These are phyloP conservation scores for Diaporthe citri DNA, from an alignment of 2,329 filamentous ascomycete genomes.

Conservation along the genomic window DNA sequence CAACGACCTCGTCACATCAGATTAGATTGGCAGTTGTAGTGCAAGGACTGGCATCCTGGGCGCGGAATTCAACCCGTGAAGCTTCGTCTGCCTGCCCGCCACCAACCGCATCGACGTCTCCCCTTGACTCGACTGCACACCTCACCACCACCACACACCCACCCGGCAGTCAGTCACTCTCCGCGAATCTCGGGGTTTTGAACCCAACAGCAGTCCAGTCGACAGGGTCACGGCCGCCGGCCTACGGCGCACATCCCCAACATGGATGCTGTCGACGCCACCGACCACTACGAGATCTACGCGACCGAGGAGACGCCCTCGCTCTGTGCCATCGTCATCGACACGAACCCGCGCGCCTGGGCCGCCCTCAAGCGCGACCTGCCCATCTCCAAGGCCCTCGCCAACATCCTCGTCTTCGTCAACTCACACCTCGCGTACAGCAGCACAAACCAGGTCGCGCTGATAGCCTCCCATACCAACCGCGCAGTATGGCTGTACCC, in stretches of 20 bases:
- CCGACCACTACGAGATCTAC: slow-evolving; percentile 70
- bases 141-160: background rate
- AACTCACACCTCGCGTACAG: slow-evolving; percentile 96
- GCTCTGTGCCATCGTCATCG: slow-evolving; percentile 89
- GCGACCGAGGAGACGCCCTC: slow-evolving; percentile 75
- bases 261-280: slow-evolving; percentile 70
- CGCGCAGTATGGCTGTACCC: slow-evolving; percentile 93
- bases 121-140: background rate
- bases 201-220: background rate
- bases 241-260: slow-evolving; percentile 43
- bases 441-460: slow-evolving; percentile 91
- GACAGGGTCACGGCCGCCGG: slow-evolving; percentile 4
- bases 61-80: slow-evolving; percentile 18
- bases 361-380: slow-evolving; percentile 80
- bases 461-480: slow-evolving; percentile 90
- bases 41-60: background rate
- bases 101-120: background rate
- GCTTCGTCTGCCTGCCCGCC: slow-evolving; percentile 3
- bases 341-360: slow-evolving; percentile 96
- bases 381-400: slow-evolving; percentile 85
- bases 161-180: background rate
- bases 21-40: background rate
- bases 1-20: slow-evolving; percentile 12
- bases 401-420: slow-evolving; percentile 93
- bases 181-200: background rate